Conservation (phyloP, 306 rosid species). For the Ochetophila trinervis region DNA sequence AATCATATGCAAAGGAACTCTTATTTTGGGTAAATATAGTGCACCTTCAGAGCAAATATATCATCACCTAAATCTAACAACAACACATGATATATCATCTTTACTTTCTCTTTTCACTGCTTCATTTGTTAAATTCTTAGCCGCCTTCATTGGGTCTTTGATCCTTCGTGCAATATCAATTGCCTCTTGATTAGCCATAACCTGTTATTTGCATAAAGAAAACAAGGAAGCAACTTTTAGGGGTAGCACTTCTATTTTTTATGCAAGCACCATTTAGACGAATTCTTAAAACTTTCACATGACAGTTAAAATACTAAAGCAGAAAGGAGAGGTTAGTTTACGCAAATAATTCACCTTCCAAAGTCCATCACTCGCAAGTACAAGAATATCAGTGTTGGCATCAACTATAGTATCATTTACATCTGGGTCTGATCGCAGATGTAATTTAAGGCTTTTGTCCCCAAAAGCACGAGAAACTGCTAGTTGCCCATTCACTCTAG, state of each 20-base stretch:
- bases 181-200: conserved; percentile 82
- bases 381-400: conserved; percentile 46
- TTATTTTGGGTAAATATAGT: conserved; percentile 41
- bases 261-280: conserved; percentile 8
- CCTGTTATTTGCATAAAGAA: conserved; percentile 50
- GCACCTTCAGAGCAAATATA: conserved; percentile 27
- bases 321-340: conserved; percentile 1
- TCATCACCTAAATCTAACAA: conserved; percentile 64
- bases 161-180: conserved; percentile 75
- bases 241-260: not conserved
- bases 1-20: conserved; percentile 31
- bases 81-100: conserved; percentile 88
- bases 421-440: conserved; percentile 85
- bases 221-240: not conserved
- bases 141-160: conserved; percentile 69
- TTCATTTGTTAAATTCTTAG: conserved; percentile 71
- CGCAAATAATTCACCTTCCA: conserved; percentile 69
- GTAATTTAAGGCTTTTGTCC: conserved; percentile 89
- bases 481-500: conserved; percentile 90
- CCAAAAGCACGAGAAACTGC: conserved; percentile 97
- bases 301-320: not conserved
- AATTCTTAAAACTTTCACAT: not conserved
- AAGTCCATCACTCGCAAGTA: conserved; percentile 89
- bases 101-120: conserved; percentile 80
- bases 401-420: conserved; percentile 38